phyloP scores from a whole-genome alignment of 768 basidiomycete species.

The Mycena albidolilacea region DNA sequence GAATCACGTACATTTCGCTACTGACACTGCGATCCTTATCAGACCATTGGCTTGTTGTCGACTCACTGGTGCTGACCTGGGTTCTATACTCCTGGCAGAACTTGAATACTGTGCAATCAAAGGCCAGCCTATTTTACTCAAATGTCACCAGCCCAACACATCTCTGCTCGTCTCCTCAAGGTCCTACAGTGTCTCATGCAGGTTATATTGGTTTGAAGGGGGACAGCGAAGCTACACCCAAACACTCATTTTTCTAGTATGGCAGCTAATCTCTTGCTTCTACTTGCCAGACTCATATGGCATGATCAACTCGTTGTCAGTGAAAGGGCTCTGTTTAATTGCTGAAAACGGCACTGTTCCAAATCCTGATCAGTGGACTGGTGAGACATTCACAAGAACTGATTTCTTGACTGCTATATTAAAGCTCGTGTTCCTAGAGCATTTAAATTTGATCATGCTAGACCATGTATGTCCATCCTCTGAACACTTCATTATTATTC shows the following conservation, averaged over 20 bases:
- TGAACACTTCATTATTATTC: neutral
- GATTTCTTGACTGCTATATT: neutral
- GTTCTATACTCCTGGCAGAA: too few relatives aligned
- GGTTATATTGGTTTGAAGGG: slow-evolving; percentile 50
- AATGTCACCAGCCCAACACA: neutral
- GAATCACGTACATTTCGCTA: too few relatives aligned
- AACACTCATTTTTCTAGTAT: slow-evolving; percentile 44
- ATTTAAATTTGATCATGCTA: slow-evolving; percentile 44
- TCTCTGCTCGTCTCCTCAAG: neutral
- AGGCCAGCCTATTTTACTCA: neutral
- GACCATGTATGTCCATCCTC: slow-evolving; percentile 42
- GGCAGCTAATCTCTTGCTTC: neutral
- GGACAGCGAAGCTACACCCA: slow-evolving; percentile 45
- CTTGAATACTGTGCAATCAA: neutral
- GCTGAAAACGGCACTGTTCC: slow-evolving; percentile 40
- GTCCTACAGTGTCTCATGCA: slow-evolving; percentile 38
- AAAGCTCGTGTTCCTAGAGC: slow-evolving; percentile 18
- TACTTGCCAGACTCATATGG: slow-evolving; percentile 28
- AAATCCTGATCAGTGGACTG: slow-evolving; percentile 48
- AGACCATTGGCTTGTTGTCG: too few relatives aligned
- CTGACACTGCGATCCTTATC: too few relatives aligned
- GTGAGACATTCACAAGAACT: neutral
- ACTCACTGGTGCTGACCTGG: too few relatives aligned
- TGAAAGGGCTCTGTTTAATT: slow-evolving; percentile 46
- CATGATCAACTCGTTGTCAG: slow-evolving; percentile 46